These are phyloP conservation scores for Cercospora sp. DNA, from an alignment of 2,329 filamentous ascomycete species.

Conservation along the genomic window DNA sequence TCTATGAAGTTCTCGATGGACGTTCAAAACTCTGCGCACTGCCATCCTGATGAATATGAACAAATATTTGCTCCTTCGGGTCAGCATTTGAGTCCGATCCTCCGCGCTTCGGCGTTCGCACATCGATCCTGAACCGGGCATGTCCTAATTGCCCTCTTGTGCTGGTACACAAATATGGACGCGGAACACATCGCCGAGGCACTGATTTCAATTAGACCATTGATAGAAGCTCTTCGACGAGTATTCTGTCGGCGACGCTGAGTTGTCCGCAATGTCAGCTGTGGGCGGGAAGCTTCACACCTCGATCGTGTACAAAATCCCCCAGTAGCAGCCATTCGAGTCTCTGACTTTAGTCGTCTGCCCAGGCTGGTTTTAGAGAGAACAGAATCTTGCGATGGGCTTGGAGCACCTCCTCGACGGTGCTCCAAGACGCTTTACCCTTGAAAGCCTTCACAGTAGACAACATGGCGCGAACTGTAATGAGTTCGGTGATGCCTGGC, in stretches of 20 bases:
- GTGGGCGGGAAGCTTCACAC: neutral
- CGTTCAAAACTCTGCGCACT: neutral
- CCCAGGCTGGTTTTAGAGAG: neutral
- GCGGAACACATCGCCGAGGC: neutral
- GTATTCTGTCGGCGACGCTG: neutral
- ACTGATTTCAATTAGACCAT: neutral
- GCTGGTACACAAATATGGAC: too few species aligned
- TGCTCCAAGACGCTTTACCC: neutral
- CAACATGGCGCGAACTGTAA: neutral
- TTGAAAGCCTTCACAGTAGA: neutral
- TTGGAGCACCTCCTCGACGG: neutral
- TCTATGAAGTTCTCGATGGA: neutral
- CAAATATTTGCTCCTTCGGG: neutral
- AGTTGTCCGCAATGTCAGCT: neutral
- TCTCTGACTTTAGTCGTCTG: neutral
- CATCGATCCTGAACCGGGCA: neutral
- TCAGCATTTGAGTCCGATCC: neutral
- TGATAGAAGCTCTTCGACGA: neutral
- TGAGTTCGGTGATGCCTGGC: neutral
- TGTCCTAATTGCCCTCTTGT: neutral
- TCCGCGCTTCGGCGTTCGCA: neutral
- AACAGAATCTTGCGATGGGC: neutral
- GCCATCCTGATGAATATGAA: neutral
- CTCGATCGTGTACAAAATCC: neutral
- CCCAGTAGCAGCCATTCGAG: neutral